phyloP scores from a whole-genome alignment of 2,329 filamentous ascomycete genomes.

The Chaetomiaceae sp. region DNA sequence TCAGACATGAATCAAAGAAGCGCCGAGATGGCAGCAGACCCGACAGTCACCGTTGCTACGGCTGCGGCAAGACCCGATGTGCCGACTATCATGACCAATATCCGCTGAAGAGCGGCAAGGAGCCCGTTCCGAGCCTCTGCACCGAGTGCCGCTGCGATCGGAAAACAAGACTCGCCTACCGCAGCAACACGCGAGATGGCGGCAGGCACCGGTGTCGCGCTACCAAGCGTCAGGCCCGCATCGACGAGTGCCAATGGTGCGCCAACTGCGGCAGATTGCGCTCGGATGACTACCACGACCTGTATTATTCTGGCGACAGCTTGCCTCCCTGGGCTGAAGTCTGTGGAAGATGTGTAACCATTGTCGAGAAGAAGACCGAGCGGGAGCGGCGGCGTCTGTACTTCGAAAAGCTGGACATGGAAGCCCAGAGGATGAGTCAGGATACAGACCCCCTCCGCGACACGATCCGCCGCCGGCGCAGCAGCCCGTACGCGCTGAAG shows the following conservation, averaged over 20 bases:
- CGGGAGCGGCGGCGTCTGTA: background rate
- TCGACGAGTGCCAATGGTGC: slow-evolving; percentile 13
- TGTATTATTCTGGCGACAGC: background rate
- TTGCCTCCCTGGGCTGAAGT: slow-evolving; percentile 3
- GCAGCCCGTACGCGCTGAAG: background rate
- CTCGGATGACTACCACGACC: slow-evolving; percentile 10
- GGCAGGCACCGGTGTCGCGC: background rate
- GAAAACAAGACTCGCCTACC: background rate
- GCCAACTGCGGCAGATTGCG: slow-evolving; percentile 11
- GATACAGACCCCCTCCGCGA: background rate
- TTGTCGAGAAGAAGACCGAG: background rate
- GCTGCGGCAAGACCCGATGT: slow-evolving; percentile 6
- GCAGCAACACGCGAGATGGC: background rate
- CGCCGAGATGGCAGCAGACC: background rate
- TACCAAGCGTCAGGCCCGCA: background rate
- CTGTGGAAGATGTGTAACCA: slow-evolving; percentile 4
- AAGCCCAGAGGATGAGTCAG: background rate
- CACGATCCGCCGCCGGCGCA: background rate
- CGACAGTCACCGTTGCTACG: background rate
- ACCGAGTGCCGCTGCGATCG: slow-evolving; percentile 5
- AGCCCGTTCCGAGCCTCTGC: slow-evolving; percentile 8
- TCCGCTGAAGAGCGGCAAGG: background rate
- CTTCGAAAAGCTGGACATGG: background rate
- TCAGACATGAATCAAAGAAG: background rate
- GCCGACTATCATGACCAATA: background rate